phyloP scores from a whole-genome alignment of 176 grass and related monocot species.

The Oryza meyeriana region DNA sequence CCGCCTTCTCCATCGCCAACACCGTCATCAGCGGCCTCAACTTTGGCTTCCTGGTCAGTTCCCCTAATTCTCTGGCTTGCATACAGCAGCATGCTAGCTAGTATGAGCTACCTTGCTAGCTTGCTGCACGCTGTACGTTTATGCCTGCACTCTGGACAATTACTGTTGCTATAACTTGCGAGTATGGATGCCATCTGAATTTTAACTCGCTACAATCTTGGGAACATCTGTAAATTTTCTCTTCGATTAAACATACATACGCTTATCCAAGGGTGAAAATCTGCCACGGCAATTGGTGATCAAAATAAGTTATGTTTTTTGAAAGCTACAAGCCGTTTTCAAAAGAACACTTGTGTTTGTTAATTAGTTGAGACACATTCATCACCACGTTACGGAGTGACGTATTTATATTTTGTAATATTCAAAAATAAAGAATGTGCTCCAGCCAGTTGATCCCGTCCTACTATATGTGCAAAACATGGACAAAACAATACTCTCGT shows the following conservation, averaged over 20 bases:
- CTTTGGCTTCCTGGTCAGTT: slow-evolving; percentile 45
- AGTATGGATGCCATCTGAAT: not conserved
- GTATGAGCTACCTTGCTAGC: too few species aligned
- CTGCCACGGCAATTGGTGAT: not conserved
- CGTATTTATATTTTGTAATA: too few species aligned
- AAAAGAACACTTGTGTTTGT: not conserved
- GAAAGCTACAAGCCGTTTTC: not conserved
- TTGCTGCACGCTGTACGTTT: too few species aligned
- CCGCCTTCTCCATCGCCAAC: slow-evolving; percentile 42
- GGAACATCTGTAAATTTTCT: not conserved
- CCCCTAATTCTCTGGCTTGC: too few species aligned
- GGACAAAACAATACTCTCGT: not conserved
- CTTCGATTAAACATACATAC: not conserved
- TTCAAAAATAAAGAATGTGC: too few species aligned
- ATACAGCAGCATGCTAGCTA: too few species aligned
- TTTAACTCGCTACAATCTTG: not conserved
- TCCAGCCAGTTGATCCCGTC: too few species aligned
- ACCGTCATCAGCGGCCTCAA: slow-evolving; percentile 41
- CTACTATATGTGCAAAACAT: too few species aligned
- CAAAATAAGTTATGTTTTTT: not conserved
- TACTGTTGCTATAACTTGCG: not conserved
- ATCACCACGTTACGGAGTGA: too few species aligned
- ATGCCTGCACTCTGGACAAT: not conserved
- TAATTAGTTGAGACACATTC: not conserved
- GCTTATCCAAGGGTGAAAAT: not conserved